Evolutionary conservation across 495 filamentous ascomycete species (phyloP), one percentile per base, ranked within the genome.

Genomic region (Daldinia loculata): DNA sequence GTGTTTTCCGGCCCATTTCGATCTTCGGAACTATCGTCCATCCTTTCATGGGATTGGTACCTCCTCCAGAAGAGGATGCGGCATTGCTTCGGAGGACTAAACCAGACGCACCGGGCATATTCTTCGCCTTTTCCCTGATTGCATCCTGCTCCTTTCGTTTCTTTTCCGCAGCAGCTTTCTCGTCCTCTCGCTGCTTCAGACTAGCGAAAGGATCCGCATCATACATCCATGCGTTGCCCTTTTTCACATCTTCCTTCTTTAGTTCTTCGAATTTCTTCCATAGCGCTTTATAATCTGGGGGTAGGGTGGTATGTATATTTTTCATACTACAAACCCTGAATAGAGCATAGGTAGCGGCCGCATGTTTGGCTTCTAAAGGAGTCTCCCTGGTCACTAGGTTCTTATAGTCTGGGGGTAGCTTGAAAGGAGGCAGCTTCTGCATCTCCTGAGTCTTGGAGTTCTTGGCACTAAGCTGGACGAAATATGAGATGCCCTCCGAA

Each of bases 271-370:
- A 97, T 58, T 91, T 88, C 79, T 95, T 95, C 95, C 95, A 99
- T 30, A 97, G 80, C 67, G 90, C 87, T 70, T 87, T 89, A 74
- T 97, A 97, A 61, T 88, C 89, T 1, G 96, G 95, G n/a, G 95
- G 95, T 66, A 99, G 82, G 84, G 92, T 93, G 84, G 96, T 93
- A 74, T 97, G 92, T 41, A 97, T 85, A 69, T 97, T 99, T 71
- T 91, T 91, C 92, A 95, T 96, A 75, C 90, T 97, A 80, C 91
- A 93, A 0, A 98, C 92, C 39, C 95, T 88, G 77, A 93, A 97
- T 4, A 99, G 85, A 1, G 91, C 90, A 80, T 92, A 98, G 0
- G 94, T 91, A 2, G 96, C 95, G 14, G 93, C 93, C 67, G 95
- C 94, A 82, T 99, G 93, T 66, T 90, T 89, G 41, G 96, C 95